phyloP scores from a whole-genome alignment of 164 flowering plant species.

The Stephania japonica region DNA sequence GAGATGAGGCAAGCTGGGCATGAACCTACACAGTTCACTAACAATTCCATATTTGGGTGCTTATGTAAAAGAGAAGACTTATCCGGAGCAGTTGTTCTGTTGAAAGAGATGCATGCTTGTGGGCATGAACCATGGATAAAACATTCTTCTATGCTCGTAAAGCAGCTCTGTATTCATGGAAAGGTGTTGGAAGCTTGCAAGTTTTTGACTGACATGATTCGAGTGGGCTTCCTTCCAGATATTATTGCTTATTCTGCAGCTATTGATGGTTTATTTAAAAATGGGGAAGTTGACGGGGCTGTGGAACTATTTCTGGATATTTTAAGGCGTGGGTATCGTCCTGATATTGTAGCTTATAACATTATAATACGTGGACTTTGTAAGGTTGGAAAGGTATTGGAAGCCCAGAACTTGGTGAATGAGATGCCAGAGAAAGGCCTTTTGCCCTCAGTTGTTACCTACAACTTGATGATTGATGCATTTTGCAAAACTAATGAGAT shows the following conservation, averaged over 20 bases:
- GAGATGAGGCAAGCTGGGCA: conserved; percentile 60
- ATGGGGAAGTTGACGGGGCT: conserved; percentile 47
- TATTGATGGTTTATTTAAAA: conserved; percentile 49
- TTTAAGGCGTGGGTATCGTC: conserved; percentile 42
- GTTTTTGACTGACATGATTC: conserved; percentile 52
- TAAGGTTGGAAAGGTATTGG: conserved; percentile 46
- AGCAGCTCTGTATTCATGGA: conserved; percentile 45
- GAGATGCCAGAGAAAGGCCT: conserved; percentile 58
- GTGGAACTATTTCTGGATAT: conserved; percentile 49
- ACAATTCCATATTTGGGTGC: conserved; percentile 63
- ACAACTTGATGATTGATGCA: conserved; percentile 67
- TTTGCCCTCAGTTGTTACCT: conserved; percentile 73
- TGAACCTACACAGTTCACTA: conserved; percentile 61
- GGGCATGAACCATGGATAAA: conserved; percentile 88
- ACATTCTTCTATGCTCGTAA: conserved; percentile 53
- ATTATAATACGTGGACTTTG: conserved; percentile 65
- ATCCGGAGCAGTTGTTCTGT: conserved; percentile 40
- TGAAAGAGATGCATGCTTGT: conserved; percentile 52
- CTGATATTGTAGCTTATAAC: conserved; percentile 80
- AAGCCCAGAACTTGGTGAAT: conserved; percentile 47
- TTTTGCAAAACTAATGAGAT: conserved; percentile 60
- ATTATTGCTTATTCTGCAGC: conserved; percentile 65
- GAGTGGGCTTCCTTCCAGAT: conserved; percentile 60
- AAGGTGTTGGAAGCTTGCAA: conserved; percentile 49
- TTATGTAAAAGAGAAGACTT: conserved; percentile 57